A percentile compares a stretch with the other conserved stretches of the same genome.
Evolutionary conservation across 441 rosid genomes (phyloP).

Genomic region (Populus hybrid): DNA sequence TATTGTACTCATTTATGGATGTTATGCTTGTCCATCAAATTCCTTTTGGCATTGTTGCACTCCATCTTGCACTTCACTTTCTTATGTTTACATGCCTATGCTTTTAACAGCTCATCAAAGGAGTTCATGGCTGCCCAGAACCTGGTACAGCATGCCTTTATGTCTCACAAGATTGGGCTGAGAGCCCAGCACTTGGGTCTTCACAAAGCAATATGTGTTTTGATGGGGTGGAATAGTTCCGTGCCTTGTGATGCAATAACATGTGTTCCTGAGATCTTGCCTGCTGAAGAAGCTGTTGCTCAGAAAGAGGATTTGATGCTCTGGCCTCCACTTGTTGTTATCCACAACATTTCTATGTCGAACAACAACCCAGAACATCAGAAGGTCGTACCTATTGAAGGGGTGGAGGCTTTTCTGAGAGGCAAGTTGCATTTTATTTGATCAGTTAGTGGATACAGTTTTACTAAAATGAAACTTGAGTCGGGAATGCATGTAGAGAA

Average conservation of each 20-base stretch:
- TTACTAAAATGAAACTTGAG: neutral
- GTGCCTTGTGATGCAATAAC: constrained; percentile 41
- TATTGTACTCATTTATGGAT: constrained; percentile 4
- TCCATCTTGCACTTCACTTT: neutral
- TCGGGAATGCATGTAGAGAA: constrained; percentile 3
- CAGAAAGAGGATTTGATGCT: constrained; percentile 64
- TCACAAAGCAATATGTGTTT: constrained; percentile 56
- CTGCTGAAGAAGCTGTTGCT: constrained; percentile 43
- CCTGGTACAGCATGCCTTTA: constrained; percentile 53
- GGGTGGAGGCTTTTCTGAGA: constrained; percentile 51
- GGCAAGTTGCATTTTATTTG: constrained; percentile 31
- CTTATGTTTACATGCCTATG: constrained; percentile 13
- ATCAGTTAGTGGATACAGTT: neutral
- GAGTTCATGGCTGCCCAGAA: constrained; percentile 50
- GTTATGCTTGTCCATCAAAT: neutral
- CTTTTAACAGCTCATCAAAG: constrained; percentile 51
- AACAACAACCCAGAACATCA: constrained; percentile 42
- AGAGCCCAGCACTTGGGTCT: constrained; percentile 61
- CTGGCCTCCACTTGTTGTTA: constrained; percentile 61
- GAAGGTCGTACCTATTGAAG: constrained; percentile 47
- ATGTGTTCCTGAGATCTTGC: constrained; percentile 47
- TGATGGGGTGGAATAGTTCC: constrained; percentile 57
- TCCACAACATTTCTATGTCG: constrained; percentile 53
- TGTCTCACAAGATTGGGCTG: constrained; percentile 54
- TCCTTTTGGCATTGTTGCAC: neutral